Evolutionary conservation across 106 monocot species (phyloP), one percentile per base, ranked within the genome.

Genomic region (Agapanthus africanus): DNA sequence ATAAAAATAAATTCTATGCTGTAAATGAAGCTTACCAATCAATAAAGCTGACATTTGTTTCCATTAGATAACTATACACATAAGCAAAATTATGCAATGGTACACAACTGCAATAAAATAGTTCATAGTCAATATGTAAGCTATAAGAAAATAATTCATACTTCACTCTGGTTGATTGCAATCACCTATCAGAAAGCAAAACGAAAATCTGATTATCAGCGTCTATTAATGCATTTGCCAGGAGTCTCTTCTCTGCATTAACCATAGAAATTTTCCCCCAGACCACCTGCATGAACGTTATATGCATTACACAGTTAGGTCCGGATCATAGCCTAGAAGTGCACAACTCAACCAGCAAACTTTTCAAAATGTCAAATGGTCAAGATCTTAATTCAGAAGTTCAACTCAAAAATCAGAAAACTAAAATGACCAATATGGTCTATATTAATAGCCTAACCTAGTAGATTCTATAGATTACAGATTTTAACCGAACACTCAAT

Each of bases 191-290:
- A 49, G 89, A 90, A 70, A 90, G 85, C 66, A 90, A 78, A 16
- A 90, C 73, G 83, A 90, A 90, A 66, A 80, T 82, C 69, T 85
- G 89, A 76, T 90, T 90, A 70, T 90, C 80, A 67, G 69, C 18
- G 40, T 90, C 85, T 73, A 75, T 76, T 10, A 90, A 71, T 67
- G 89, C 89, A 82, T 83, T 85, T 72, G 80, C 85, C 66, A 90
- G 63, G 59, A 90, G 85, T 44, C 89, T 90, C 70, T 76, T 90
- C 80, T 85, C 89, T 56, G 89, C 89, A 75, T 85, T 75, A 61
- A 90, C 75, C 89, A 90, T 90, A 11, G 89, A 90, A 66, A 83
- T 85, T 77, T 80, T 77, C 16, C 85, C 89, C 89, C 89, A 85
- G 11, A 60, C 65, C 14, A 85, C 89, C 89, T 90, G 61, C 78